Evolutionary conservation across 257 asterid species (phyloP).

Genomic region (Nyctanthes arbortristis): DNA sequence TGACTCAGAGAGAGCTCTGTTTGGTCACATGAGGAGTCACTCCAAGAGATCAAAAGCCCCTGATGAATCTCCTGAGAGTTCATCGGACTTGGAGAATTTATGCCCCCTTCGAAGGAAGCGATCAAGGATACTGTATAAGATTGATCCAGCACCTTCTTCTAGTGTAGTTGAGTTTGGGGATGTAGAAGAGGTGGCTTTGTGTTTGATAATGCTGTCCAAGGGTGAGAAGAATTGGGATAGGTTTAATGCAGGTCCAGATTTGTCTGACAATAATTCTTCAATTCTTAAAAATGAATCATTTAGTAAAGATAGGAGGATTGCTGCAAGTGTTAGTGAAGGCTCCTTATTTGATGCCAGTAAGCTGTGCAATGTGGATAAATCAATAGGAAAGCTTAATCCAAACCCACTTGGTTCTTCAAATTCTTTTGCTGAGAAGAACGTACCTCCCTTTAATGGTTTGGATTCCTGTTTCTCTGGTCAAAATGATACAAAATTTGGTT

Average conservation of each 20-base stretch:
- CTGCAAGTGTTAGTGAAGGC: neutral
- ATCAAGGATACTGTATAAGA: slow-evolving; percentile 57
- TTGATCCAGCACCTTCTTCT: slow-evolving; percentile 17
- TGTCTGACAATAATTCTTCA: neutral
- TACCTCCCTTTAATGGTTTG: neutral
- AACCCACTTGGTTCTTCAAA: neutral
- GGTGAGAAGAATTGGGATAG: slow-evolving; percentile 2
- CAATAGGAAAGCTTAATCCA: neutral
- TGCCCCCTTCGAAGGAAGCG: slow-evolving; percentile 64
- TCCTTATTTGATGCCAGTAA: neutral
- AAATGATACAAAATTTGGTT: slow-evolving; percentile 19
- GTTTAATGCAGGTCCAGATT: neutral
- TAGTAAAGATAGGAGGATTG: neutral
- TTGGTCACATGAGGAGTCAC: slow-evolving; percentile 88
- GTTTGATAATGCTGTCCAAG: neutral
- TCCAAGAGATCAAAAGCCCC: slow-evolving; percentile 48
- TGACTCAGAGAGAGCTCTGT: slow-evolving; percentile 68
- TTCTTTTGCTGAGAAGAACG: slow-evolving; percentile 1
- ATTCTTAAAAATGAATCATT: neutral
- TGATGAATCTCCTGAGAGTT: slow-evolving; percentile 34
- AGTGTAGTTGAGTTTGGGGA: neutral
- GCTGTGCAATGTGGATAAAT: neutral
- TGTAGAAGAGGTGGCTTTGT: slow-evolving; percentile 1
- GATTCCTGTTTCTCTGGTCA: slow-evolving; percentile 17
- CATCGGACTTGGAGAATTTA: slow-evolving; percentile 43